Evolutionary conservation across 768 basidiomycete species (phyloP).

Genomic region (Antrodiella citrinella): DNA sequence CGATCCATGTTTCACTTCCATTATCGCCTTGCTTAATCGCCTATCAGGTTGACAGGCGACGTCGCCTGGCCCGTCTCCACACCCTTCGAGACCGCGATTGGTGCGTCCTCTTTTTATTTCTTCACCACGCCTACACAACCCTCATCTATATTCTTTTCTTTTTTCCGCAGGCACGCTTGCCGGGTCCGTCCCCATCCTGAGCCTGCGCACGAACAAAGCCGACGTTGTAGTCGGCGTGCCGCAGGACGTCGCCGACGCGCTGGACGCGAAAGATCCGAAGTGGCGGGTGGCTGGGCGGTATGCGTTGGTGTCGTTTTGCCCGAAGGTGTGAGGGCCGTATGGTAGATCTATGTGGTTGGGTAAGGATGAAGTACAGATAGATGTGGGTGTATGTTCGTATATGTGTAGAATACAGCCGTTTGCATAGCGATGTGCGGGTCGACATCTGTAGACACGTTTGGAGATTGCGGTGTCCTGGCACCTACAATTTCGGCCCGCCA

Average conservation of each 20-base stretch:
- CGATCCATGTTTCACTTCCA: too few species aligned
- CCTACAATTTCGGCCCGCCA: too few species aligned
- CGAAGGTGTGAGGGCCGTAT: too few species aligned
- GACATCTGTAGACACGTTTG: too few species aligned
- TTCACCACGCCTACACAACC: neutral
- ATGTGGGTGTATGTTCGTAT: too few species aligned
- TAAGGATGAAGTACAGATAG: too few species aligned
- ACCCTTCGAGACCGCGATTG: conserved; percentile 64
- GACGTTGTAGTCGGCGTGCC: conserved; percentile 85
- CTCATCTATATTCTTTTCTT: neutral
- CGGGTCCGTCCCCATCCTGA: conserved; percentile 73
- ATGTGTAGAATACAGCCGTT: too few species aligned
- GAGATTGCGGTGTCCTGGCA: too few species aligned
- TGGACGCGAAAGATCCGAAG: conserved; percentile 57
- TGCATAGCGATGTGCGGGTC: too few species aligned
- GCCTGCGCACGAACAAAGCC: conserved; percentile 90
- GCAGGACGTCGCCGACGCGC: conserved; percentile 54
- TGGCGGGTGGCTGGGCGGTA: conserved; percentile 69
- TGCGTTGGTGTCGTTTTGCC: conserved; percentile 20
- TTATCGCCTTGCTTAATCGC: too few species aligned
- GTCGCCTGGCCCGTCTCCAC: conserved; percentile 81
- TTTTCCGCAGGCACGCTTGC: conserved; percentile 56
- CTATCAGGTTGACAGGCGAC: conserved; percentile 86
- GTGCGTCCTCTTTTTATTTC: conserved; percentile 34
- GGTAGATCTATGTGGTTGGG: too few species aligned